Percentiles rank a stretch among this genome's conserved stretches.
Conservation (phyloP, 2,329 filamentous ascomycete species). For the Verticillium alfalfae region DNA sequence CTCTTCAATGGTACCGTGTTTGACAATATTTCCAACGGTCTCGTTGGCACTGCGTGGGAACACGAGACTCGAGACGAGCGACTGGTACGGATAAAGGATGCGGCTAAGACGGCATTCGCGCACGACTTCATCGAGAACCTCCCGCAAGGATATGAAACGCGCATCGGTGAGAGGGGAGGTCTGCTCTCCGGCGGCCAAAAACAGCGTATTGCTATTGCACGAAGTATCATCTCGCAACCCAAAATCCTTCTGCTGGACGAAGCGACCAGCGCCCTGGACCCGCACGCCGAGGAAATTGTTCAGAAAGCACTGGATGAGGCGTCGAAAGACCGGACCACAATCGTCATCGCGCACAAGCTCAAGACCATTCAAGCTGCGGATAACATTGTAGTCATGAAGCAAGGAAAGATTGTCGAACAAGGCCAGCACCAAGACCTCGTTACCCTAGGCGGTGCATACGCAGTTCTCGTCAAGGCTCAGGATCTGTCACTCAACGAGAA, state of each 20-base stretch:
- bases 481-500: constrained; percentile 5
- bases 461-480: constrained; percentile 15
- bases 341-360: constrained; percentile 59
- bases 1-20: constrained; percentile 15
- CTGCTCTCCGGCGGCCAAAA: constrained; percentile 50
- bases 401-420: constrained; percentile 21
- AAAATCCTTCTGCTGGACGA: constrained; percentile 60
- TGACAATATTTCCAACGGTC: constrained; percentile 17
- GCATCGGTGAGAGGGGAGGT: constrained; percentile 15
- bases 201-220: constrained; percentile 60
- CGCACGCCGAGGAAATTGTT: constrained; percentile 38
- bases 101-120: constrained; percentile 14
- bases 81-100: constrained; percentile 7
- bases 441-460: constrained; percentile 8
- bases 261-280: constrained; percentile 52
- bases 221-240: constrained; percentile 56
- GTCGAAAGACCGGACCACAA: constrained; percentile 52
- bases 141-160: constrained; percentile 15
- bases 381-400: constrained; percentile 24
- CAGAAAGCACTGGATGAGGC: constrained; percentile 48
- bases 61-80: constrained; percentile 1
- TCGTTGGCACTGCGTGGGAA: constrained; percentile 10
- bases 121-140: constrained; percentile 16
- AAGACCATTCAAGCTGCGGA: constrained; percentile 23
- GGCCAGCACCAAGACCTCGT: constrained; percentile 17